Evolutionary conservation across 805 yeast genomes (phyloP).

Genomic region (Ogataea dorogensis): DNA sequence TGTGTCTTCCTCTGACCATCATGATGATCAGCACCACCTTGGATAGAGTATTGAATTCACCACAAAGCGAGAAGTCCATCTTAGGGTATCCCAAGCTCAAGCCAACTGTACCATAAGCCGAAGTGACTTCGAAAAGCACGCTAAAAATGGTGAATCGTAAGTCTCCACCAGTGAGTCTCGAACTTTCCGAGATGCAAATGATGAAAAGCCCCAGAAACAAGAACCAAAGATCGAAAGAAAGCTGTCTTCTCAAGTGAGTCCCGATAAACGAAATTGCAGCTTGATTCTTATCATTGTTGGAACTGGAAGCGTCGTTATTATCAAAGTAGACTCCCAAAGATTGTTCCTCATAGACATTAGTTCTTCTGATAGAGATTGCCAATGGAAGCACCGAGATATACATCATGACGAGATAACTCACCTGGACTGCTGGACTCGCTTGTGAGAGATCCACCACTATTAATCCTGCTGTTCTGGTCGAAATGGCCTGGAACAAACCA

Average conservation of each 20-base stretch:
- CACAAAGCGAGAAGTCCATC: conserved; percentile 66
- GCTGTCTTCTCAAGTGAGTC: conserved; percentile 84
- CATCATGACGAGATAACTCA: conserved; percentile 95
- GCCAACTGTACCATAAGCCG: conserved; percentile 98
- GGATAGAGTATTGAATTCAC: conserved; percentile 66
- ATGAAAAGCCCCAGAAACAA: conserved; percentile 81
- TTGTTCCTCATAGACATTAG: conserved; percentile 97
- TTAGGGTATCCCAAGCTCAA: conserved; percentile 80
- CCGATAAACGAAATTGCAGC: conserved; percentile 67
- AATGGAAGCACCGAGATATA: conserved; percentile 94
- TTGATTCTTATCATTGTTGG: conserved; percentile 38
- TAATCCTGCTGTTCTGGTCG: conserved; percentile 95
- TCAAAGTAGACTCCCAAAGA: conserved; percentile 79
- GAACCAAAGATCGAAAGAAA: conserved; percentile 94
- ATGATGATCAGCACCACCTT: conserved; percentile 83
- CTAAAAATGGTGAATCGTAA: conserved; percentile 63
- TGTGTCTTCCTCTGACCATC: conserved; percentile 93
- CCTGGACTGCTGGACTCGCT: conserved; percentile 89
- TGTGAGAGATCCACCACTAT: conserved; percentile 63
- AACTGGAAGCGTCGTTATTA: conserved; percentile 35
- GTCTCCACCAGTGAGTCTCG: conserved; percentile 46
- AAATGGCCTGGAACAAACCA: conserved; percentile 87
- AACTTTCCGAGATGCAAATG: conserved; percentile 83
- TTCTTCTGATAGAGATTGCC: conserved; percentile 93
- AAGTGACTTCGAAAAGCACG: conserved; percentile 80